Base-by-base conservation (phyloP, 23 red algal species). In the Gracilariopsis chorda region DNA sequence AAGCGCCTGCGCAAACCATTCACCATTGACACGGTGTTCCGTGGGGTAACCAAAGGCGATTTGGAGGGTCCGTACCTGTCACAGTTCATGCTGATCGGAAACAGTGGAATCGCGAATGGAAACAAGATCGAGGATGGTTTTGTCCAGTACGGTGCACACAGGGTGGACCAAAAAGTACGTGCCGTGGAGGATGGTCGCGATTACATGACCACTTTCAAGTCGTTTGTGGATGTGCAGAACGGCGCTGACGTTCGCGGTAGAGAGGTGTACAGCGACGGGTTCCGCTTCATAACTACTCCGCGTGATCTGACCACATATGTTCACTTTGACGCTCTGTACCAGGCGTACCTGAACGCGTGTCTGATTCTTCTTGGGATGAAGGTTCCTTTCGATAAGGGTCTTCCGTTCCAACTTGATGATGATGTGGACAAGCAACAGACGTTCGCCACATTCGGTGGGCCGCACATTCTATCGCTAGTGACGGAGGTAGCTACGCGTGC, bases 341-440 rank as follows among this genome's bases (percentile, higher is more conserved):
- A 93, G 68, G 90, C 90, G 19, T 93, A 93, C 45, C 48, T 93
- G 11, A 93, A 93, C 51, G 90, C 90, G 3, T 93, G 90, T 63
- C 51, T 93, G 36, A 79, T 84, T 37, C 19, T 93, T 48, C 79
- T 93, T 13, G 78, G 46, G 6, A 73, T 75, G 55, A 65, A 35
- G 0, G 64, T 78, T 11, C 78, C 78, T 7, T 93, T 93, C 52
- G 90, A 93, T 43, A 52, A 75, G 20, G 90, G 90, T 17, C 52
- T 93, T 19, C 90, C 90, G 36, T 93, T 60, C 35, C 48, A 51
- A 21, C 40, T 36, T 0, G 51, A 57, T 20, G 90, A 93, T 63
- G 58, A 44, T 13, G 36, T 48, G 4, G 90, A 93, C 44, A n/a
- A 75, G 25, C 80, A 86, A 21, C 79, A 85, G 45, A 46, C 55